Conservation (phyloP, 225 moss, liverwort and hornwort species). For the Thuidium tamariscinum region DNA sequence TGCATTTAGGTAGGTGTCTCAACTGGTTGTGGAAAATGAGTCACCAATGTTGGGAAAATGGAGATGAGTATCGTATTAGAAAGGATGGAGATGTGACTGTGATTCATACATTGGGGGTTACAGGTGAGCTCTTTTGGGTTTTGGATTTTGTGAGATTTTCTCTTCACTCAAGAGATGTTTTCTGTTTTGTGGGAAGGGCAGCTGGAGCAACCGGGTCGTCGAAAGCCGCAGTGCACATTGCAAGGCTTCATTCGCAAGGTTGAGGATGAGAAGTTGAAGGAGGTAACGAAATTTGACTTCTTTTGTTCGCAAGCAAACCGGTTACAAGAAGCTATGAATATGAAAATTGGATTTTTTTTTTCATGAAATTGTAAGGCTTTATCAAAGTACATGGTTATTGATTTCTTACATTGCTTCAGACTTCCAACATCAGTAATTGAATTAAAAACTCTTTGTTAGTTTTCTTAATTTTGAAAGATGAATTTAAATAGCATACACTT, state of each 20-base stretch:
- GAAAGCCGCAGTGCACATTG: conserved; percentile 84
- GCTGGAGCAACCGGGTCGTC: conserved; percentile 90
- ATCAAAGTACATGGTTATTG: neutral
- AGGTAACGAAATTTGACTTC: conserved; percentile 16
- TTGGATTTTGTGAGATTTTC: neutral
- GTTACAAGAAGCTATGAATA: neutral
- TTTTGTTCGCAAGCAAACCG: neutral
- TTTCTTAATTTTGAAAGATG: neutral
- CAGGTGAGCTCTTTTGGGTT: no score
- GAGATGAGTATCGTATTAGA: neutral
- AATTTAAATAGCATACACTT: neutral
- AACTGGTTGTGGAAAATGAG: neutral
- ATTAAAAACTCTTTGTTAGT: no score
- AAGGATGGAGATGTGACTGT: neutral
- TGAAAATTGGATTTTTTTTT: neutral
- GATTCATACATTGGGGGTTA: neutral
- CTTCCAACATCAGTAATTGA: neutral
- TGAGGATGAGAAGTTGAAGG: conserved; percentile 36
- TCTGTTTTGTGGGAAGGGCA: conserved; percentile 14
- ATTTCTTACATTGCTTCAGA: neutral
- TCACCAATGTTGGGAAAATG: neutral
- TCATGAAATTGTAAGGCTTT: neutral
- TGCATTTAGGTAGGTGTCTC: neutral
- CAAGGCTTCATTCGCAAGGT: conserved; percentile 60
- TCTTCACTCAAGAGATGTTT: neutral